Percentiles rank a stretch among this genome's conserved stretches.
Evolutionary conservation across 164 flowering plant species (phyloP).

Genomic region (Piper betle): DNA sequence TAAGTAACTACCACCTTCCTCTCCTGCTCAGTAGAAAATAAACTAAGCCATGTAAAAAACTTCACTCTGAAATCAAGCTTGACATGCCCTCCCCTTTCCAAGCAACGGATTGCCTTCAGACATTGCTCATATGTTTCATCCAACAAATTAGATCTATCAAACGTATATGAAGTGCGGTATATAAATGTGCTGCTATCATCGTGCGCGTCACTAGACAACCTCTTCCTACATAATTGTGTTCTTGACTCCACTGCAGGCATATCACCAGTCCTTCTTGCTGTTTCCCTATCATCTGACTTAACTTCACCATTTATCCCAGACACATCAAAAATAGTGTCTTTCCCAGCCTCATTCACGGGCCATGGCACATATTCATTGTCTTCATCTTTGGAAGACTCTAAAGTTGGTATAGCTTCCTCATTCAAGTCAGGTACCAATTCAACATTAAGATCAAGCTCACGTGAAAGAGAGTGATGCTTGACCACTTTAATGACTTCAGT

Average conservation of each 20-base stretch:
- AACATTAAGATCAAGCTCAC: constrained; percentile 73
- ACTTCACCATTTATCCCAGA: constrained; percentile 32
- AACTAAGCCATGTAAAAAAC: constrained; percentile 87
- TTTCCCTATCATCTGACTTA: constrained; percentile 57
- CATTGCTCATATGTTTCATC: constrained; percentile 81
- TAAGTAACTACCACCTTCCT: constrained; percentile 81
- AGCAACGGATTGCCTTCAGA: constrained; percentile 75
- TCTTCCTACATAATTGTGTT: constrained; percentile 33
- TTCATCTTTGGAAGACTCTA: constrained; percentile 65
- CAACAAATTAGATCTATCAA: constrained; percentile 28
- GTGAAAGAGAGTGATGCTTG: constrained; percentile 27
- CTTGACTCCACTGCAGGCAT: constrained; percentile 50
- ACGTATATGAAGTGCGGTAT: constrained; percentile 38
- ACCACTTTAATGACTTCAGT: constrained; percentile 28
- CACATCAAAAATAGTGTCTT: constrained; percentile 42
- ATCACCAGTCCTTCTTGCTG: constrained; percentile 27
- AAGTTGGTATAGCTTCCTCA: constrained; percentile 66
- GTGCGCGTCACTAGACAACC: constrained; percentile 38
- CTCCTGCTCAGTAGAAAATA: constrained; percentile 81
- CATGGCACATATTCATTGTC: constrained; percentile 39
- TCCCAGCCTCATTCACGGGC: constrained; percentile 40
- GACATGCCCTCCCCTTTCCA: constrained; percentile 77
- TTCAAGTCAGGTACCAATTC: constrained; percentile 87
- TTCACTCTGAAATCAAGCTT: constrained; percentile 73
- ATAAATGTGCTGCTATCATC: constrained; percentile 81